Conservation (phyloP, 306 rosid species). For the Corylus avellana region DNA sequence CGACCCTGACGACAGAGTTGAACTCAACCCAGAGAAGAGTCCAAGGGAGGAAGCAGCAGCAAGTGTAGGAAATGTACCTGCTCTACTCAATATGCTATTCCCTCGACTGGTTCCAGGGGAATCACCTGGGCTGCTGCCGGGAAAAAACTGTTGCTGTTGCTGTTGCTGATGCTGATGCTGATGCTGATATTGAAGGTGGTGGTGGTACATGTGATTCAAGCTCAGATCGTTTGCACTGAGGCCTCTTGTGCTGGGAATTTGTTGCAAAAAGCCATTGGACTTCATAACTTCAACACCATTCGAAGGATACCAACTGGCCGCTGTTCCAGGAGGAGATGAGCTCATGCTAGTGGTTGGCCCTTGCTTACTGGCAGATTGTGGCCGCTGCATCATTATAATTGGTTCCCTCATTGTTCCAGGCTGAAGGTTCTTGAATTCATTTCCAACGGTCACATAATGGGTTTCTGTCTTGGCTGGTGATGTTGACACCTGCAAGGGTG, state of each 20-base stretch:
- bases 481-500: conserved; percentile 61
- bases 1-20: conserved; percentile 72
- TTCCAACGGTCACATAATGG: conserved; percentile 56
- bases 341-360: conserved; percentile 61
- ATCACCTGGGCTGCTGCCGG: conserved; percentile 62
- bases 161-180: conserved; percentile 54
- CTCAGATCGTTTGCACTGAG: conserved; percentile 55
- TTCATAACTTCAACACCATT: conserved; percentile 55
- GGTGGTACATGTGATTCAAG: conserved; percentile 75
- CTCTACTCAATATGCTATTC: conserved; percentile 62
- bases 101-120: conserved; percentile 55
- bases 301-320: conserved; percentile 68
- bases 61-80: conserved; percentile 61
- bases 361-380: conserved; percentile 73
- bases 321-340: conserved; percentile 73
- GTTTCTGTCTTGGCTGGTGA: conserved; percentile 65
- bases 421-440: conserved; percentile 66
- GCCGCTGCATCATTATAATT: conserved; percentile 73
- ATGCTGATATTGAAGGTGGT: conserved; percentile 74
- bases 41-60: conserved; percentile 93
- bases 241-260: conserved; percentile 56
- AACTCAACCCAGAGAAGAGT: conserved; percentile 84
- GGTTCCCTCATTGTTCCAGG: conserved; percentile 74
- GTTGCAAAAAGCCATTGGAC: conserved; percentile 62
- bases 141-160: conserved; percentile 55